Base-by-base conservation (phyloP, 768 basidiomycete genomes). In the Lactarius quietus region DNA sequence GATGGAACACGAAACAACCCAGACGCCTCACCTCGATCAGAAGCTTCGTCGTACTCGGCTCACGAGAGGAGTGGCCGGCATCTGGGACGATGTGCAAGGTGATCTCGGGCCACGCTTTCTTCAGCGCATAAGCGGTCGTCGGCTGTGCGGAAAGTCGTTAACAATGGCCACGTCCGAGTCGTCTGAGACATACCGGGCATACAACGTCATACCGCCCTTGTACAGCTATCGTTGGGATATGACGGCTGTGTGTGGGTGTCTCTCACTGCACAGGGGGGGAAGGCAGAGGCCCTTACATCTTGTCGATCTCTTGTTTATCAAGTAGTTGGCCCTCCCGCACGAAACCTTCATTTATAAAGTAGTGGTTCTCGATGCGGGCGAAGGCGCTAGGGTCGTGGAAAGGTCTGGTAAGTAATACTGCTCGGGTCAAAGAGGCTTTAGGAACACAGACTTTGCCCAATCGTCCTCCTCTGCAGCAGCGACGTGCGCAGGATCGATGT, bases 121-220 rank as follows among this genome's bases (percentile, higher is more conserved):
- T 93, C 59, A 95, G 80, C 1, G 82, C 85, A 73, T 85, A 89
- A 9, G 93, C 93, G 7, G 91, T 92, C 17, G 86, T 92, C 14
- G 89, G 83, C 88, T 90, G 62, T 17, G 36, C 3, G 33, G n/a
- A 51, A 14, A 48, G 45, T 48, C 52, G 39, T 68, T 17, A 41
- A 17, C 17, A 10, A n/a, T 6, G 20, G 35, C 23, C 2, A 33
- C 2, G 52, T 28, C 18, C n/a, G 33, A 56, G 51, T 33, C 83
- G 61, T 28, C 15, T 41, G 26, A 9, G 45, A 23, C 60, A 41
- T 76, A 93, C 88, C 12, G 93, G 91, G 73, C 94, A 97, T 55
- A 97, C 84, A 17, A 91, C 85, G 70, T 95, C 94, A 71, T 95
- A 95, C 76, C 94, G 81, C 43, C 93, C 92, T 79, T 95, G 93